Conservation (phyloP, 768 basidiomycete genomes). For the Boletus rex-veris region DNA sequence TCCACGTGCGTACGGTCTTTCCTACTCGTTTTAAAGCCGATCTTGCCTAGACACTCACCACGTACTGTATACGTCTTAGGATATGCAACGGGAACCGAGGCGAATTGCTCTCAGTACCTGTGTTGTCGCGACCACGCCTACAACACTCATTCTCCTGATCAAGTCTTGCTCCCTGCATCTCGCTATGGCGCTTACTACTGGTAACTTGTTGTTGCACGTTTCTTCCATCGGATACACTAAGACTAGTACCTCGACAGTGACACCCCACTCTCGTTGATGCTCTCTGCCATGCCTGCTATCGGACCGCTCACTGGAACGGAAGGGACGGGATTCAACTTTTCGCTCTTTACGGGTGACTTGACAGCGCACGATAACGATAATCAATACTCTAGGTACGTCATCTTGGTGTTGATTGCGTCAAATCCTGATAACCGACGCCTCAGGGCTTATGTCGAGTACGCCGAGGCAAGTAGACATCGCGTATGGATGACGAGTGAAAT, state of each 20-base stretch:
- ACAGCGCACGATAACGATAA: slow-evolving; percentile 68
- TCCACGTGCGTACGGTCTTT: too few species aligned
- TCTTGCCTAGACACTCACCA: neutral
- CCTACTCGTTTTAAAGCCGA: too few species aligned
- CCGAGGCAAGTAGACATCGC: slow-evolving; percentile 41
- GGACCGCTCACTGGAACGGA: slow-evolving; percentile 58
- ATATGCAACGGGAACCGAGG: slow-evolving; percentile 63
- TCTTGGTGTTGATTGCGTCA: neutral
- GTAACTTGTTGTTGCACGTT: neutral
- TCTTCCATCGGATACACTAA: neutral
- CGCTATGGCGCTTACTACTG: slow-evolving; percentile 47
- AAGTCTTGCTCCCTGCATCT: slow-evolving; percentile 51
- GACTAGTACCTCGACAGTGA: slow-evolving; percentile 38
- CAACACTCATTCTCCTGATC: slow-evolving; percentile 46
- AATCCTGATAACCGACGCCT: neutral
- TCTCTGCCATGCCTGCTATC: slow-evolving; percentile 59
- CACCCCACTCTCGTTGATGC: slow-evolving; percentile 52
- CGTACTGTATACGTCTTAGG: slow-evolving; percentile 27
- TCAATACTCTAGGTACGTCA: slow-evolving; percentile 49
- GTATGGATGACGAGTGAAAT: neutral
- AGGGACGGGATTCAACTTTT: slow-evolving; percentile 56
- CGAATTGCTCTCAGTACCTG: slow-evolving; percentile 56
- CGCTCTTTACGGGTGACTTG: slow-evolving; percentile 67
- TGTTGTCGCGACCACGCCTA: slow-evolving; percentile 56
- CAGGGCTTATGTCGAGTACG: slow-evolving; percentile 56